Evolutionary conservation across 177 flowering plant species (phyloP).

Genomic region (Vitis hybrid): DNA sequence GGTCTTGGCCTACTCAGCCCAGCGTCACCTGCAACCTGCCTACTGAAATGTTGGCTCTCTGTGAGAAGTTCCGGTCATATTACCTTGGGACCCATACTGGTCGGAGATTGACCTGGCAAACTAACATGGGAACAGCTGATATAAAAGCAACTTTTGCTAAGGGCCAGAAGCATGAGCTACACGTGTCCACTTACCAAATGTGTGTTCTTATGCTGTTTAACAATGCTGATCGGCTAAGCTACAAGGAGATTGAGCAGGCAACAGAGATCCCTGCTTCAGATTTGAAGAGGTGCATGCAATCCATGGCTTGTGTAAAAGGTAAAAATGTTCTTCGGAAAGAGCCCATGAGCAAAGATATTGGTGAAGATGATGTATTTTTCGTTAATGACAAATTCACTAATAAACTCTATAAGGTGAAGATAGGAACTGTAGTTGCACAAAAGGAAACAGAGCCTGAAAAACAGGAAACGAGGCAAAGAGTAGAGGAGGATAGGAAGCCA

Average conservation of each 20-base stretch:
- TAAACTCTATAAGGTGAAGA: slow-evolving; percentile 76
- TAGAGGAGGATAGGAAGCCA: slow-evolving; percentile 92
- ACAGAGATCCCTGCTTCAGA: slow-evolving; percentile 81
- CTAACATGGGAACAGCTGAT: slow-evolving; percentile 93
- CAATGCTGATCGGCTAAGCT: slow-evolving; percentile 57
- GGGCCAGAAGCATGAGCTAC: slow-evolving; percentile 85
- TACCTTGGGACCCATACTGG: slow-evolving; percentile 94
- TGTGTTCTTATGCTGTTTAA: slow-evolving; percentile 88
- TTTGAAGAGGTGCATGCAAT: slow-evolving; percentile 80
- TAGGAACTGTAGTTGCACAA: slow-evolving; percentile 88
- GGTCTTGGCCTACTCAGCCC: slow-evolving; percentile 92
- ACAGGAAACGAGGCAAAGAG: slow-evolving; percentile 88
- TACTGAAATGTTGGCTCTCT: slow-evolving; percentile 70
- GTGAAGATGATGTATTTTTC: slow-evolving; percentile 67
- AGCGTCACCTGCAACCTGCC: slow-evolving; percentile 77
- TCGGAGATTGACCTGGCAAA: slow-evolving; percentile 85
- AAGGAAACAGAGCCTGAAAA: slow-evolving; percentile 92
- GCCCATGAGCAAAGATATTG: slow-evolving; percentile 87
- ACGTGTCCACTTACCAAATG: slow-evolving; percentile 90
- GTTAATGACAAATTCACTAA: slow-evolving; percentile 73
- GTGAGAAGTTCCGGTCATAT: slow-evolving; percentile 75
- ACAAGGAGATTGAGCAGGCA: slow-evolving; percentile 84
- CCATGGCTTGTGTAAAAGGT: slow-evolving; percentile 84
- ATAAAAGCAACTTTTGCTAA: slow-evolving; percentile 76
- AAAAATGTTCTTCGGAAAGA: slow-evolving; percentile 78